Evolutionary conservation across 768 basidiomycete species (phyloP), one percentile per base, ranked within the genome.

Genomic region (Tremella yokohamensis): DNA sequence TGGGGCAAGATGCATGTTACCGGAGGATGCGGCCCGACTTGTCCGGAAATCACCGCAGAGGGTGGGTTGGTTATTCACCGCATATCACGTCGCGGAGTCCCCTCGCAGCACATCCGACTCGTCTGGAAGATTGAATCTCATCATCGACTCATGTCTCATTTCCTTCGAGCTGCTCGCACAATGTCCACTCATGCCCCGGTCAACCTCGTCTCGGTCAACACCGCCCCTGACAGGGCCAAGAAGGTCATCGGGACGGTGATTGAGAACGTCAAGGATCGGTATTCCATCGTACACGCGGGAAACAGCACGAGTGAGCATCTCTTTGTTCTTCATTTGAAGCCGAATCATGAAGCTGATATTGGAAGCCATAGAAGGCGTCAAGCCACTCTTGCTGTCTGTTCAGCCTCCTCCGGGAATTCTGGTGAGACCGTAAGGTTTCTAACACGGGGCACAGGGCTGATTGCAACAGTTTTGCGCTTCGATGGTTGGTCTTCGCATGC

Each of bases 191-290:
- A 22, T n/a, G 8, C 29, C 9, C 65, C 68, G 26, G 49, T 72
- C 59, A 66, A 62, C 56, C 66, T 74, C 40, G 63, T 74, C 26
- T 66, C 68, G 37, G 73, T 74, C 39, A 75, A 75, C 56, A 75
- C 71, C 11, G 61, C 65, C n/a, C 74, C 74, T 13, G 74, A 75
- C 18, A 60, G 74, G 8, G 74, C 74, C 1, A 65, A 64, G 55
- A 60, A 65, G 29, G 63, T 75, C 16, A 70, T 75, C 42, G 68
- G 68, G 2, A 52, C 52, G 40, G 61, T 75, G n/a, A 70, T 72
- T 49, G 66, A 70, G 37, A 50, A 56, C 40, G 69, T 75, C 52
- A 67, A 65, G 57, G 68, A 66, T 22, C 63, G 58, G 37, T 76
- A 72, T 52, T 63, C 48, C 16, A 68, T 76, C 34, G 57, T 55